Evolutionary conservation across 2,329 filamentous ascomycete genomes (phyloP).

Genomic region (Fusarium nygamai): DNA sequence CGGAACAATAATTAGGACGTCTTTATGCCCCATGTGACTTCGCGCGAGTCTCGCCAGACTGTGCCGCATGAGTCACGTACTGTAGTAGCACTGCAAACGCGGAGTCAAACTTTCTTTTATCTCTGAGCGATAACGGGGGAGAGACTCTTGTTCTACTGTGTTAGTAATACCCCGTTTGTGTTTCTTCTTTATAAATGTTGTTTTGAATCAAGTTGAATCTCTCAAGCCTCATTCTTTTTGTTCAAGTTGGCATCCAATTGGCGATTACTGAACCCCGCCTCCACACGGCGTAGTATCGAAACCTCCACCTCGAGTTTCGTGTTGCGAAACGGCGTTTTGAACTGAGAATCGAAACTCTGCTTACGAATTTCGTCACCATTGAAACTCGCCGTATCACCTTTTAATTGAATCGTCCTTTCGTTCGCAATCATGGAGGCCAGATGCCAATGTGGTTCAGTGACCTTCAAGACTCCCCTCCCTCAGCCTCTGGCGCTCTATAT

Average conservation of each 20-base stretch:
- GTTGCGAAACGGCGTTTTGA: neutral
- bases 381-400: neutral
- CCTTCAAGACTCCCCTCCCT: conserved; percentile 69
- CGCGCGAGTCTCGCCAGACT: conserved; percentile 42
- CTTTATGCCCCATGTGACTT: conserved; percentile 42
- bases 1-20: conserved; percentile 8
- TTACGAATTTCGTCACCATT: neutral
- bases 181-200: conserved; percentile 2
- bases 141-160: neutral
- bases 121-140: conserved; percentile 26
- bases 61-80: conserved; percentile 42
- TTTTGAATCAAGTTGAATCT: neutral
- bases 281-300: neutral
- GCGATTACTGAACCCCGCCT: conserved; percentile 19
- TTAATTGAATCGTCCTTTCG: neutral
- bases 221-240: conserved; percentile 3
- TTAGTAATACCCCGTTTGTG: neutral
- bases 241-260: conserved; percentile 3
- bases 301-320: conserved; percentile 7
- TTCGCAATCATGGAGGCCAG: conserved; percentile 61
- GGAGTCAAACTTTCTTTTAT: neutral
- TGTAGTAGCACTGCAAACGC: conserved; percentile 11
- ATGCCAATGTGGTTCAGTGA: conserved; percentile 72
- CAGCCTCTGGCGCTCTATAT: conserved; percentile 73
- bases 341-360: neutral